These are phyloP conservation scores for Trichoderma lentiforme DNA, from an alignment of 2,329 filamentous ascomycete species.

Conservation along the genomic window DNA sequence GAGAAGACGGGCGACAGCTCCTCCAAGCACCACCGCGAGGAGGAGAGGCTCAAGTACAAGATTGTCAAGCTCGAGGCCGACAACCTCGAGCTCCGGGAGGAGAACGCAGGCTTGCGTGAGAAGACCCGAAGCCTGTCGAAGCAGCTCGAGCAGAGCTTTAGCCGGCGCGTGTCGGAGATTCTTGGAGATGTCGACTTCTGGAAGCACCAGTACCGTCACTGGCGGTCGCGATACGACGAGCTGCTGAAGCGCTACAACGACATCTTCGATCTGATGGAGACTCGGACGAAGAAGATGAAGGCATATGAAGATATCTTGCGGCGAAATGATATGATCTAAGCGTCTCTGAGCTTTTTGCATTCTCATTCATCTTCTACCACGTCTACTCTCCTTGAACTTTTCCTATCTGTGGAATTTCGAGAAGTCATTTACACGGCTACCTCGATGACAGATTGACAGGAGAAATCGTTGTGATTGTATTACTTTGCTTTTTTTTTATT, in stretches of 20 bases:
- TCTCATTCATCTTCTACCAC: neutral
- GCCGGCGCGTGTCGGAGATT: conserved; percentile 33
- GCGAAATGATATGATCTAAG: conserved; percentile 30
- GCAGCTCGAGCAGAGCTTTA: conserved; percentile 32
- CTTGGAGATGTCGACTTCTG: conserved; percentile 34
- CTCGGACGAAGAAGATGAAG: conserved; percentile 32
- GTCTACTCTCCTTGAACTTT: neutral
- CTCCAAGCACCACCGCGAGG: conserved; percentile 31
- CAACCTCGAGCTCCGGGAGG: conserved; percentile 33
- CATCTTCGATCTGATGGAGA: conserved; percentile 29
- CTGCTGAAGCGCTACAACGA: conserved; percentile 29
- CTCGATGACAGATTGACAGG: neutral
- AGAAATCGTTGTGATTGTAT: conserved; percentile 2
- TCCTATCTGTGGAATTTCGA: neutral
- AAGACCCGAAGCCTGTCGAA: conserved; percentile 35
- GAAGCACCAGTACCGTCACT: conserved; percentile 32
- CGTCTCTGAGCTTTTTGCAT: neutral
- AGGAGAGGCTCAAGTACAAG: conserved; percentile 34
- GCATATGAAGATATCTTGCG: conserved; percentile 36
- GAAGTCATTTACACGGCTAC: neutral
- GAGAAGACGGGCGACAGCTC: conserved; percentile 33
- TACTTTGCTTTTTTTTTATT: neutral
- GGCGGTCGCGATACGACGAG: conserved; percentile 31
- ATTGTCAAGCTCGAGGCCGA: conserved; percentile 36
- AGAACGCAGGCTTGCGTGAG: conserved; percentile 35